Conservation (phyloP, 345 rosid species). For the Heritiera fomes region DNA sequence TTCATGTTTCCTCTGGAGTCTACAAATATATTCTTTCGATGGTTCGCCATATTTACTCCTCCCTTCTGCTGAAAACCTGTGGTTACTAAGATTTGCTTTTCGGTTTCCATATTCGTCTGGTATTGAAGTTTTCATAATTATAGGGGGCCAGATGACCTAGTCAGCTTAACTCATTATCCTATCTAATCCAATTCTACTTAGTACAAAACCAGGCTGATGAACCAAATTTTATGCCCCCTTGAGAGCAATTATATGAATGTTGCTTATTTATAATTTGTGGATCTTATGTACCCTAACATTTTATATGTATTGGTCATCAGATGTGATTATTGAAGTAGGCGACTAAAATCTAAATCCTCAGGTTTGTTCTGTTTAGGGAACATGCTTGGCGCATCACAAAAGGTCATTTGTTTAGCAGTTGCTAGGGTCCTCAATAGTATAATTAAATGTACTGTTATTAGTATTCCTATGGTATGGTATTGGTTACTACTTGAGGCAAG, state of each 20-base stretch:
- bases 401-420: not conserved
- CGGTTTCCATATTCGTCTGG: not conserved
- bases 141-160: not conserved
- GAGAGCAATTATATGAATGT: not conserved
- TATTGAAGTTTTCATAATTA: not conserved
- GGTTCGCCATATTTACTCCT: not conserved
- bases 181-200: not conserved
- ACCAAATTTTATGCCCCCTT: not conserved
- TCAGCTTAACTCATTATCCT: not conserved
- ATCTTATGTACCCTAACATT: not conserved
- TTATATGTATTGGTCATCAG: not conserved
- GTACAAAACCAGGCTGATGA: not conserved
- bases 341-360: not conserved
- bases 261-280: not conserved
- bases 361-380: not conserved
- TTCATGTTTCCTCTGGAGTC: not conserved
- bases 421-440: not conserved
- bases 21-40: too few relatives aligned
- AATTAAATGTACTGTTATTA: not conserved
- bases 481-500: not conserved
- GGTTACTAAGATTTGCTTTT: not conserved
- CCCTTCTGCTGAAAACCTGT: not conserved
- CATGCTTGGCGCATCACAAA: not conserved
- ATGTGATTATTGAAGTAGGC: not conserved
- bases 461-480: not conserved